Base-by-base conservation (phyloP, 371 early-diverging fungal species). In the Mucor plumbeus region DNA sequence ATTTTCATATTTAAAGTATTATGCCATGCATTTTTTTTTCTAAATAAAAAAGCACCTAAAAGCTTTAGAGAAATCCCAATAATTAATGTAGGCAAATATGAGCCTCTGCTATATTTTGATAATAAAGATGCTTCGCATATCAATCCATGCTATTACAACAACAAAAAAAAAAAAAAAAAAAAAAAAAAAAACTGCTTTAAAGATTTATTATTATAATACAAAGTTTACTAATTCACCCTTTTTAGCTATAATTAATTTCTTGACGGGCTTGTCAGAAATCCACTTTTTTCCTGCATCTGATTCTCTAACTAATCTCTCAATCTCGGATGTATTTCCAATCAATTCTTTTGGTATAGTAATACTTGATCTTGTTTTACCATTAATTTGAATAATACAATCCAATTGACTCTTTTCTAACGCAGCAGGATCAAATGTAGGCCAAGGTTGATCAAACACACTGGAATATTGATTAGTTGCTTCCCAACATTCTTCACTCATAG, bases 361-460 rank as follows among this genome's bases (percentile, higher is more conserved):
- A 41, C 77, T 88, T 38, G 92, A 88, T 53, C 92, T 83, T 6
- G 87, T 86, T 71, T 94, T 94, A 68, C 96, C 94, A 71, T 95
- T 93, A 36, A 86, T 86, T 70, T 91, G 91, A 44, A 90, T 75
- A 4, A 83, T 81, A 61, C 87, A 88, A 1, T 80, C 74, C 1
- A 87, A 36, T 60, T 81, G 76, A 53, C 88, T 85, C 21, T 74
- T 83, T 48, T 72, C 82, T 38, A 90, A 55, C 0, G 86, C 88
- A 15, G 70, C 64, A 41, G 81, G 68, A 66, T 92, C 82, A n/a
- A 85, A 75, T 11, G 61, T 55, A 1, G 93, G 92, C 94, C 94
- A 93, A 0, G 67, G 4, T 64, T 89, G 83, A 3, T 76, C 65
- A 73, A 91, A 88, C 4, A 92, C 82, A 40, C 85, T 79, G 34